A percentile compares a stretch with the other conserved stretches of the same genome.
phyloP scores from a whole-genome alignment of 129 eudicot genomes.

The Pittosporum tobira region DNA sequence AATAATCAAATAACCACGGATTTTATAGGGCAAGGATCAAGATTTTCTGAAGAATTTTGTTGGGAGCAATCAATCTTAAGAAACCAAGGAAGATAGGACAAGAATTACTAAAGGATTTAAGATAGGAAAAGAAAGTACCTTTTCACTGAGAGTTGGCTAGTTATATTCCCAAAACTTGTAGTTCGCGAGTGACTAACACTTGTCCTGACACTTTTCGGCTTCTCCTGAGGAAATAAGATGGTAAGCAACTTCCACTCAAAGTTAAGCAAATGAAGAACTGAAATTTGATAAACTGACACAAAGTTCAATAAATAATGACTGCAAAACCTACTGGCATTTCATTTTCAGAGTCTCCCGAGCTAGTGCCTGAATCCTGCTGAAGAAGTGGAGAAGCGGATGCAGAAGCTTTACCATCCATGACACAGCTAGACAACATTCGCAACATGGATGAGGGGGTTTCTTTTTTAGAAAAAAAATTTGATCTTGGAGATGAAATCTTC shows the following conservation, averaged over 20 bases:
- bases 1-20: slow-evolving; percentile 1
- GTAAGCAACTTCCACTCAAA: slow-evolving; percentile 17
- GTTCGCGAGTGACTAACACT: slow-evolving; percentile 22
- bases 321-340: slow-evolving; percentile 44
- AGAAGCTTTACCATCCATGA: slow-evolving; percentile 19
- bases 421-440: slow-evolving; percentile 36
- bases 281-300: slow-evolving; percentile 1
- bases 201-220: slow-evolving; percentile 28
- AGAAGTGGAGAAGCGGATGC: slow-evolving; percentile 37
- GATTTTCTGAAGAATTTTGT: not conserved
- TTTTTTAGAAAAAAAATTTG: slow-evolving; percentile 26
- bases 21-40: not conserved
- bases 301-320: not conserved
- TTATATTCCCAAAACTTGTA: slow-evolving; percentile 21
- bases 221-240: slow-evolving; percentile 35
- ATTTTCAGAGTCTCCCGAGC: slow-evolving; percentile 56
- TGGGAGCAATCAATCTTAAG: not conserved
- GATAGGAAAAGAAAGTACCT: slow-evolving; percentile 23
- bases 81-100: not conserved
- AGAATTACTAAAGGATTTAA: not conserved
- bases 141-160: slow-evolving; percentile 28
- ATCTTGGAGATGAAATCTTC: slow-evolving; percentile 40
- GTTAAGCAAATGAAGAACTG: slow-evolving; percentile 1
- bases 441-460: slow-evolving; percentile 26
- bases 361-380: slow-evolving; percentile 30